Base-by-base conservation (phyloP, 2,329 filamentous ascomycete species). In the Epichloe baconii region DNA sequence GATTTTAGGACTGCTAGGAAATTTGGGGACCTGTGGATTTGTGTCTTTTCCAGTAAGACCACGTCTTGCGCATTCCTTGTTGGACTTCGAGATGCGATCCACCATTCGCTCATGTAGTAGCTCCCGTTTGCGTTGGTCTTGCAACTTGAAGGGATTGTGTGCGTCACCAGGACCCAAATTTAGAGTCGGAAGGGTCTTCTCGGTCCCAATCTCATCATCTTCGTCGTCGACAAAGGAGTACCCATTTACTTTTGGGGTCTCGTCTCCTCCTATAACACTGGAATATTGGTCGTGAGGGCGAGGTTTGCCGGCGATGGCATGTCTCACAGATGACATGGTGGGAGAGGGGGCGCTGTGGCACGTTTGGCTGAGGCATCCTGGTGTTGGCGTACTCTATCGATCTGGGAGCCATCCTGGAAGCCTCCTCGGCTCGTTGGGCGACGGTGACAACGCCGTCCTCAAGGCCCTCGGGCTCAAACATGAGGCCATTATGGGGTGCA, bases 141-240 rank as follows among this genome's bases (percentile, higher is more conserved):
- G 77, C 45, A 97, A 78, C 52, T 80, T 82, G 66, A 97, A 97
- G 0, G 88, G 89, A 56, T 85, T 94, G 1, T 78, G 79, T n/a
- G 77, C 66, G 60, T 82, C 76, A 14, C 77, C 75, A 10, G 76
- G 71, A 1, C 80, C 77, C 7, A 86, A 69, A 50, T 82, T 68
- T 60, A 85, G 74, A 55, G 70, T 56, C n/a, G 72, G 68, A 44
- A 63, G 54, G 12, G 60, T 40, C 10, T 43, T 38, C 7, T 50
- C 23, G 5, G 50, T n/a, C 7, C 65, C 60, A 2, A 62, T 58
- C 15, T 71, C 70, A 15, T 75, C 75, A 0, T 78, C 75, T 47
- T 85, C 86, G 52, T 94, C 88, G 58, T 95, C 89, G 37, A 98
- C 90, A 67, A 95, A 97, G 0, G 88, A 80, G 65, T 96, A 98